Percentiles rank a stretch among this genome's conserved stretches.
These are phyloP conservation scores for Craspedostauros australis DNA, from an alignment of 108 stramenopile species.

Conservation along the genomic window DNA sequence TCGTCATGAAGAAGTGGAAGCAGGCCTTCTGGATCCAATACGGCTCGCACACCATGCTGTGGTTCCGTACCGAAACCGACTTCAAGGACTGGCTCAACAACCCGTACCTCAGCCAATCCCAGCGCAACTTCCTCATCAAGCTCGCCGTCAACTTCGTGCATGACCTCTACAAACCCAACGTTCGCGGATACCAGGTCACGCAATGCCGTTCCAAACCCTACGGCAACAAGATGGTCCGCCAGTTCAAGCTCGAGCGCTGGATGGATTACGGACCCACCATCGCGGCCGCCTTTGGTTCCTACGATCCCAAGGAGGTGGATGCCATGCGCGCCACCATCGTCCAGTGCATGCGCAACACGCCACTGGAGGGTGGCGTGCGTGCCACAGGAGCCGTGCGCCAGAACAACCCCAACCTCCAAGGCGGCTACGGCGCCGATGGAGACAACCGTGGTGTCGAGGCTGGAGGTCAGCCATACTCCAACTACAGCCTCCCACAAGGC, in stretches of 20 bases:
- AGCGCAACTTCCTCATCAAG: constrained; percentile 81
- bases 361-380: constrained; percentile 42
- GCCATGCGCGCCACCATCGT: constrained; percentile 62
- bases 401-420: too few species aligned
- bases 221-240: constrained; percentile 74
- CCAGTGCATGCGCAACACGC: constrained; percentile 81
- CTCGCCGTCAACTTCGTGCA: constrained; percentile 84
- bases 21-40: constrained; percentile 87
- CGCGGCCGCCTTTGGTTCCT: constrained; percentile 84
- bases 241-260: constrained; percentile 88
- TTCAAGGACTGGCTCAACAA: constrained; percentile 88
- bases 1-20: constrained; percentile 88
- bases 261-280: constrained; percentile 92
- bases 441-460: too few species aligned
- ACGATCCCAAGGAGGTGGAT: constrained; percentile 72
- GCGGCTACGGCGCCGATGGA: too few species aligned
- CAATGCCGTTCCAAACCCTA: constrained; percentile 76
- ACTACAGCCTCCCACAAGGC: too few species aligned
- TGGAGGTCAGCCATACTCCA: too few species aligned
- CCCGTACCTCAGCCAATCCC: constrained; percentile 69
- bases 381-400: constrained; percentile 53
- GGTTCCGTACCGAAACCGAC: constrained; percentile 66
- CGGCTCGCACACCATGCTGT: constrained; percentile 68
- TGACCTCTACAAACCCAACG: constrained; percentile 79
- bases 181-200: constrained; percentile 84